Evolutionary conservation across 192 early-diverging fungal genomes (phyloP), one percentile per base, ranked within the genome.

Genomic region (Backusella parvicylindrica): DNA sequence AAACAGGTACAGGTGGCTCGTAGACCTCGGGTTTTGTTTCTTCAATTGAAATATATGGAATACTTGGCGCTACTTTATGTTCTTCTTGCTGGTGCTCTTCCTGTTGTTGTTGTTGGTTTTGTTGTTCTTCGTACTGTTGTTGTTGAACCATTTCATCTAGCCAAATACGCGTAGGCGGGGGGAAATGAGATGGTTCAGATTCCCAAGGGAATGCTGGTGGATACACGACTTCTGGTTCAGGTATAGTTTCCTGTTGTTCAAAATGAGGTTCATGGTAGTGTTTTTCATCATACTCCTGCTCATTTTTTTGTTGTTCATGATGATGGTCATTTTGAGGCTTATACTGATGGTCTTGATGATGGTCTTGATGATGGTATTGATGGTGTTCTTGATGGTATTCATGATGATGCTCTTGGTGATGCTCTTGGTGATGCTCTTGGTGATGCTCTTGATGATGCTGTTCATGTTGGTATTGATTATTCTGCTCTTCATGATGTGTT

Each of bases 381-480:
- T 69, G n/a, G 41, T 36, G 15, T 0, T 74, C 21, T 13, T 74
- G 56, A 30, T 70, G 53, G 1, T 65, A 21, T 0, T 72, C 21
- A 2, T 74, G 65, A 1, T 74, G 11, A 18, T 68, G 0, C 0
- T 74, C 5, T 1, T 74, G 37, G 0, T 74, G n/a, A 0, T 74
- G 26, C 1, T 38, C 26, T 6, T 74, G 64, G 6, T 74, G 37
- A 32, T 68, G 4, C 4, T 64, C 60, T 40, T 73, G 33, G 0
- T 68, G 16, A 40, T 74, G 73, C 2, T 73, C 23, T 0, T 73
- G 33, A 31, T 72, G 72, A 12, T 35, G 53, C 12, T 73, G 56
- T 18, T 73, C 13, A 18, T 82, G 36, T 23, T 82, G 77, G 3
- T 81, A 41, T 18, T 73, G 41, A 1, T 68, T 3, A 18, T 69